These are phyloP conservation scores for Arabis alpina DNA, from an alignment of 345 rosid genomes.

Conservation along the genomic window DNA sequence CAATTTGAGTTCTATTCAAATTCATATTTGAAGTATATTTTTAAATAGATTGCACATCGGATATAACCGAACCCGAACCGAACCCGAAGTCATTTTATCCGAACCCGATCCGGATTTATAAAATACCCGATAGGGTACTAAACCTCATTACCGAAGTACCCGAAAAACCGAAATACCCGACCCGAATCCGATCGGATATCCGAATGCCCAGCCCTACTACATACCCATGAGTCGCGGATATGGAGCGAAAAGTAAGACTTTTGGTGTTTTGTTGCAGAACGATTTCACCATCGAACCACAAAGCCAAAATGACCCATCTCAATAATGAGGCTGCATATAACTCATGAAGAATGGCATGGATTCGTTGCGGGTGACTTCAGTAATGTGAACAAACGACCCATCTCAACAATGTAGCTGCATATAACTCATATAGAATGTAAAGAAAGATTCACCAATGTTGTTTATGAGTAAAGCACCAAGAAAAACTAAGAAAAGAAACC, in stretches of 20 bases:
- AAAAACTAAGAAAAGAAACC: background rate
- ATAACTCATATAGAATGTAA: background rate
- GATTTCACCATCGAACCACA: background rate
- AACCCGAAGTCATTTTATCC: too few species aligned
- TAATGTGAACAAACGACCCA: background rate
- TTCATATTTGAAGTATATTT: too few species aligned
- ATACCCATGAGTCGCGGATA: background rate
- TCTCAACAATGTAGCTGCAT: background rate
- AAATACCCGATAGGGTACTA: too few species aligned
- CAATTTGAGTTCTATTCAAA: too few species aligned
- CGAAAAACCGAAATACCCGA: too few species aligned
- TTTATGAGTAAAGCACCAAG: constrained; percentile 8
- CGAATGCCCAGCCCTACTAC: too few species aligned
- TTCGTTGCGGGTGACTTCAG: background rate
- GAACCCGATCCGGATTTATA: too few species aligned
- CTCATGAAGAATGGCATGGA: background rate
- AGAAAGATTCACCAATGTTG: constrained; percentile 26
- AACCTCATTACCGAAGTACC: too few species aligned
- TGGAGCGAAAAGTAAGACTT: background rate
- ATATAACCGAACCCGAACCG: too few species aligned
- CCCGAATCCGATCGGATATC: too few species aligned
- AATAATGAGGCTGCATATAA: too few species aligned
- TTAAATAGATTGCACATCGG: too few species aligned
- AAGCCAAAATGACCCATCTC: background rate
- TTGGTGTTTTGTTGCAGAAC: constrained; percentile 13